Percentiles rank a stretch among this genome's conserved stretches.
Conservation (phyloP, 441 rosid genomes). For the Cnidoscolus chayamansa region DNA sequence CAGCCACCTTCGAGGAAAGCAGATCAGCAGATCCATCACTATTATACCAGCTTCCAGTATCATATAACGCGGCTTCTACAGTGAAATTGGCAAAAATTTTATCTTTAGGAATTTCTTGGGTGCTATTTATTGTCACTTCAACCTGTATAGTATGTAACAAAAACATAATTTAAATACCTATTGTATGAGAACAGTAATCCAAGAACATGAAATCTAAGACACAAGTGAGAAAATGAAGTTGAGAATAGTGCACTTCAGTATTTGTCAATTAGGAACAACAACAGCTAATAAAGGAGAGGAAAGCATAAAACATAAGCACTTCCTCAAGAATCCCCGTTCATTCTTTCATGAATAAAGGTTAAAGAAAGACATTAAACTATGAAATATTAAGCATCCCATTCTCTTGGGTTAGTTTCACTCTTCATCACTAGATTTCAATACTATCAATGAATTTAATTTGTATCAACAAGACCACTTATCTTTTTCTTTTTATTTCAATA, state of each 20-base stretch:
- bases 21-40: slow-evolving; percentile 39
- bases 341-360: not conserved
- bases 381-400: slow-evolving; percentile 6
- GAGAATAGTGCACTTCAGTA: not conserved
- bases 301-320: not conserved
- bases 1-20: slow-evolving; percentile 61
- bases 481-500: no score
- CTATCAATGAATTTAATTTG: no score
- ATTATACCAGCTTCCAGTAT: slow-evolving; percentile 62
- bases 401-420: not conserved
- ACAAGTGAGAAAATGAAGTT: not conserved
- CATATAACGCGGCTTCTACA: slow-evolving; percentile 80
- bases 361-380: not conserved
- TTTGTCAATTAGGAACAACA: slow-evolving; percentile 5
- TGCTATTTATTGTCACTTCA: slow-evolving; percentile 80
- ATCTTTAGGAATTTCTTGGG: slow-evolving; percentile 49
- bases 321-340: not conserved
- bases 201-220: slow-evolving; percentile 9
- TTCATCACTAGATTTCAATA: no score
- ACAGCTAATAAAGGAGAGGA: not conserved
- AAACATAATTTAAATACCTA: slow-evolving; percentile 9
- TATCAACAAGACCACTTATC: no score
- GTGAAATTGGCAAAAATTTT: slow-evolving; percentile 49
- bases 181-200: not conserved
- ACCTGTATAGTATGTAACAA: slow-evolving; percentile 44